A percentile compares a stretch with the other conserved stretches of the same genome.
Conservation (phyloP, 1,284 basidiomycete species). For the Malassezia equina region DNA sequence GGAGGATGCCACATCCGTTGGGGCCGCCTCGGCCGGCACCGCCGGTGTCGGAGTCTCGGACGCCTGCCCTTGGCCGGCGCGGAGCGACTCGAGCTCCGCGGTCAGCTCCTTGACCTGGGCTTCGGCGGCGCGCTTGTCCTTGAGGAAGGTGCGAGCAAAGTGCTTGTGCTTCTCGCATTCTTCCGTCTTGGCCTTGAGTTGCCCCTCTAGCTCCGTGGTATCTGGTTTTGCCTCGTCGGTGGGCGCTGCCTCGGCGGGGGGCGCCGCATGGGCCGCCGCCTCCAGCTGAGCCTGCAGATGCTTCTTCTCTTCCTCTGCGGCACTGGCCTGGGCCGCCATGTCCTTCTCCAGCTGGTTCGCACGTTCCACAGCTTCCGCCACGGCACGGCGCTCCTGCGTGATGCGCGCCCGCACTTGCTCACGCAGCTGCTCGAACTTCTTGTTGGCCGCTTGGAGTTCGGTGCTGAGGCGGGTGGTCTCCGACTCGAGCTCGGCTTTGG, state of each 20-base stretch:
- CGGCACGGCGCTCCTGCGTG: slow-evolving; percentile 26
- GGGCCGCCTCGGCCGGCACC: background rate
- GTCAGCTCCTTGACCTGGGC: slow-evolving; percentile 27
- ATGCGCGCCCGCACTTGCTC: slow-evolving; percentile 36
- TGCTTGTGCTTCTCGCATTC: slow-evolving; percentile 19
- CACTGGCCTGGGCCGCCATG: slow-evolving; percentile 32
- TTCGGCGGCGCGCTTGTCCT: slow-evolving; percentile 23
- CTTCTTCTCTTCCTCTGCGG: slow-evolving; percentile 20
- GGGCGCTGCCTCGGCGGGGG: slow-evolving; percentile 26
- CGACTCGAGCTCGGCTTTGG: slow-evolving; percentile 18
- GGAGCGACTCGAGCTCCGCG: slow-evolving; percentile 28
- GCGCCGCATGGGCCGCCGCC: slow-evolving; percentile 24
- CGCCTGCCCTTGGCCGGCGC: slow-evolving; percentile 1
- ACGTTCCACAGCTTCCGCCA: slow-evolving; percentile 48
- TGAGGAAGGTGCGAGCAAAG: slow-evolving; percentile 16
- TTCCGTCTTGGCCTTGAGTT: slow-evolving; percentile 14
- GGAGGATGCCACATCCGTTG: background rate
- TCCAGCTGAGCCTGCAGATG: slow-evolving; percentile 28
- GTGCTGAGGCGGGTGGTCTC: slow-evolving; percentile 4
- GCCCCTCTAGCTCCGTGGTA: slow-evolving; percentile 4
- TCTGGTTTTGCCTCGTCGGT: background rate
- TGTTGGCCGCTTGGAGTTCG: slow-evolving; percentile 25
- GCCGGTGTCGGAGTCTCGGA: background rate
- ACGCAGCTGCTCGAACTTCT: slow-evolving; percentile 35
- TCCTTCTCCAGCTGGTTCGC: slow-evolving; percentile 47